phyloP scores from a whole-genome alignment of 1,284 basidiomycete species.

The Leccinum fallax region DNA sequence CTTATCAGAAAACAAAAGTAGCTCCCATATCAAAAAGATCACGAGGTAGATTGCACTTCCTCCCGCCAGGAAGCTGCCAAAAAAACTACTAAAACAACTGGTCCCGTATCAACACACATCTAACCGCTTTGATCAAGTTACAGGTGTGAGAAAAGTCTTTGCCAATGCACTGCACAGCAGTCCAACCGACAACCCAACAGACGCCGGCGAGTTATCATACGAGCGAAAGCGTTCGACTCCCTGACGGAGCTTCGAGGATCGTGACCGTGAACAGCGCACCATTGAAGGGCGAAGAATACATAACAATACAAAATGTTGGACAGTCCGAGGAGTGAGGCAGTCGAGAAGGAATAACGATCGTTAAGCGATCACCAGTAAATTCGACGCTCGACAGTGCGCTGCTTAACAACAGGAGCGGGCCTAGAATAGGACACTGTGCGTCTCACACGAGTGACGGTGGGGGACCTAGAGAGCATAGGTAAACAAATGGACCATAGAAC shows the following conservation, averaged over 20 bases:
- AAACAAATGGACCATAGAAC: constrained; percentile 2
- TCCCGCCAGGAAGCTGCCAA: constrained; percentile 7
- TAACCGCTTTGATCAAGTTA: constrained; percentile 12
- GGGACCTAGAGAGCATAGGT: constrained; percentile 50
- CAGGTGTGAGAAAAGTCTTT: constrained; percentile 7
- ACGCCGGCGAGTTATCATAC: constrained; percentile 17
- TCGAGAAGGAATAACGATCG: not conserved
- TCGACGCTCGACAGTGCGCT: constrained; percentile 62
- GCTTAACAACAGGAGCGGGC: constrained; percentile 43
- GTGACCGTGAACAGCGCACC: constrained; percentile 6
- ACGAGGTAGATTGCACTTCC: constrained; percentile 10
- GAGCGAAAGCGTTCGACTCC: constrained; percentile 20
- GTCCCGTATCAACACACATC: constrained; percentile 17
- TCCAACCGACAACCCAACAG: constrained; percentile 13
- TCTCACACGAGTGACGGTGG: constrained; percentile 69
- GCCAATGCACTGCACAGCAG: constrained; percentile 17
- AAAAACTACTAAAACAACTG: constrained; percentile 7
- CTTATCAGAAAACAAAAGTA: not conserved
- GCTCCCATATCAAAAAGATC: not conserved
- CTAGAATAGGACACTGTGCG: constrained; percentile 64
- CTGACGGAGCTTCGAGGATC: constrained; percentile 19
- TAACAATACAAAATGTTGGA: constrained; percentile 37
- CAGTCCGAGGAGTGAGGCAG: constrained; percentile 17
- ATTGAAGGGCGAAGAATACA: constrained; percentile 22
- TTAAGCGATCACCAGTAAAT: constrained; percentile 61